Evolutionary conservation across 75 land plant genomes (phyloP), one percentile per base, ranked within the genome.

Genomic region (Cryptomeria japonica): DNA sequence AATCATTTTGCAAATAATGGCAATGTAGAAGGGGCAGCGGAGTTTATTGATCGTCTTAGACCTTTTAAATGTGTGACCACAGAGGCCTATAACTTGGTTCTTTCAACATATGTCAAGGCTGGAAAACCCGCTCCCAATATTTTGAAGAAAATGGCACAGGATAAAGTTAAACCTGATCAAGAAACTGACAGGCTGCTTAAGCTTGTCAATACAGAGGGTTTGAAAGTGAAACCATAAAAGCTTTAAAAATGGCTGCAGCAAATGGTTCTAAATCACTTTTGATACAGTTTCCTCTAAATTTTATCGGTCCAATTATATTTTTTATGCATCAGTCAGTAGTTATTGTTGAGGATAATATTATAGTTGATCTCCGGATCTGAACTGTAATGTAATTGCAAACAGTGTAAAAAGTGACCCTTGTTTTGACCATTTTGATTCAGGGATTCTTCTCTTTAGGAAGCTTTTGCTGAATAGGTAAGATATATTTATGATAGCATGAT

Each of bases 111-210:
- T 92, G 88, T 86, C 28, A 91, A 89, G 51, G 92, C 92, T 85
- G 94, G 91, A 64, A 89, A 90, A 85, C 90, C 93, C 93, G 94
- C 94, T 32, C 90, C 92, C 18, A 84, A 88, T 77, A 86, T 93
- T 61, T 89, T 72, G 8, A 94, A 94, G 85, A 72, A 93, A 25
- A 94, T 93, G 95, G 58, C 85, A 61, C 87, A 88, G 61, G 94
- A 93, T 87, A 90, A 90, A 42, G 89, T 94, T 19, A 16, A 79
- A 58, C 15, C 88, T 42, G 88, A 94, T 58, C 89, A 90, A 85
- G 93, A 94, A 68, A 93, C 94, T 38, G 44, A 44, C 10, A 53
- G 61, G 53, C 87, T 93, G 46, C 47, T 94, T 36, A 86, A 85
- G 47, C 15, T 85, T 55, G 91, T 93, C 18, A 89, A 8, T 39